Base-by-base conservation (phyloP, 2,329 filamentous ascomycete species). In the Ramichloridium luteum region DNA sequence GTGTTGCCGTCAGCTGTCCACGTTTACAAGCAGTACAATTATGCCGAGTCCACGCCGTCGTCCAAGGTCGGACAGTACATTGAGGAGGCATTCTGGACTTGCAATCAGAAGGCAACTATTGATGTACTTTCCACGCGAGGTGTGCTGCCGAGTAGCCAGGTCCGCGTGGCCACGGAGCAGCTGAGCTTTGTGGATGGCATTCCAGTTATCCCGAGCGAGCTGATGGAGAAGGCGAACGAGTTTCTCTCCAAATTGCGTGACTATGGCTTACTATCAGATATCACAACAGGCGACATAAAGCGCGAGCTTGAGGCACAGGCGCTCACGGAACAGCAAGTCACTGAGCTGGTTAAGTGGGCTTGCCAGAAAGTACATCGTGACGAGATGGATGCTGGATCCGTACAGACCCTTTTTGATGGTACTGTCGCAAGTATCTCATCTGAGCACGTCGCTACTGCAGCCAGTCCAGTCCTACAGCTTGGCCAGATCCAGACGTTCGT, bases 81-180 rank as follows among this genome's bases (percentile, higher is more conserved):
- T 32, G 86, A 94, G 50, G 83, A 94, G 57, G 82, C 85, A 0
- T 98, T 98, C 53, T 98, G 90, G 90, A 92, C 76, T 20, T 86
- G 83, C 40, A 90, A 81, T 49, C 78, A 74, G 51, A 79, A 78
- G 41, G 75, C 83, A 2, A 78, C 74, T 0, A 84, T 96, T 35
- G 86, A 94, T 49, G 71, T 94, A 5, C 76, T 92, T 43, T 94
- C 86, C 2, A 93, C 80, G 13, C 74, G 78, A 36, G 92, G 92
- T 34, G 77, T 98, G 5, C 65, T 94, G 32, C 74, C 80, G n/a
- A 92, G 81, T 20, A 74, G 80, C 9, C 71, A 80, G 44, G 83
- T 94, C 20, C 80, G 90, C 18, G 70, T 93, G 45, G 80, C 53
- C 61, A 79, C 53, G 53, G 81, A 63, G 65, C 72, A 77, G 25